Evolutionary conservation across 2,329 filamentous ascomycete species (phyloP).

Genomic region (Tolypocladium cylindrosporum): DNA sequence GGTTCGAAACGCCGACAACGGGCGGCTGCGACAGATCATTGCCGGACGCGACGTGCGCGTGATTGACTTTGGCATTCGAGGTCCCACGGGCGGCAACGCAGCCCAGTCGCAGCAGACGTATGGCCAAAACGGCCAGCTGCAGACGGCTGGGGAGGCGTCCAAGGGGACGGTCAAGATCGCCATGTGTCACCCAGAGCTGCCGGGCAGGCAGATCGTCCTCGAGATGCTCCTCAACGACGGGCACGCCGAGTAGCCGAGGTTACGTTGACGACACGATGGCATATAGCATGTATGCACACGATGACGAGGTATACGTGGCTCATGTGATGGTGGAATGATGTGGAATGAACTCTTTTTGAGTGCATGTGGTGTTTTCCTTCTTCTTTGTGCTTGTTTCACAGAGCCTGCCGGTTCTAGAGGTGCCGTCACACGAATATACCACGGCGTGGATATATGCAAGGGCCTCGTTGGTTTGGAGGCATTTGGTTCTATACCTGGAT

Average conservation of each 20-base stretch:
- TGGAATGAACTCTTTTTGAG: not conserved
- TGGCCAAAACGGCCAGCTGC: constrained; percentile 23
- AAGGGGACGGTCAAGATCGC: constrained; percentile 83
- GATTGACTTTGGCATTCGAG: constrained; percentile 71
- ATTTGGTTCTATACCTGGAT: not conserved
- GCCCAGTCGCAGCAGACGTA: constrained; percentile 20
- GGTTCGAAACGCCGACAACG: constrained; percentile 93
- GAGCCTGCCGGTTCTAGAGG: not conserved
- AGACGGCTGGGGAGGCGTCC: constrained; percentile 33
- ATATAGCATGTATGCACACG: constrained; percentile 1
- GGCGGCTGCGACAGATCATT: constrained; percentile 86
- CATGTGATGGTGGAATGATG: not conserved
- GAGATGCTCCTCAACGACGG: constrained; percentile 91
- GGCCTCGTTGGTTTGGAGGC: not conserved
- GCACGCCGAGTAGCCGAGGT: constrained; percentile 36
- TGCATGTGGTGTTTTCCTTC: not conserved
- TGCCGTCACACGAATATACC: not conserved
- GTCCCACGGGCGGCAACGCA: constrained; percentile 43
- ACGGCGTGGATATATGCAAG: not conserved
- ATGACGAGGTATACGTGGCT: not conserved
- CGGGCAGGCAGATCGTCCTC: constrained; percentile 77
- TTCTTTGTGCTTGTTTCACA: not conserved
- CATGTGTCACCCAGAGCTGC: constrained; percentile 86
- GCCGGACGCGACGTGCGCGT: constrained; percentile 82
- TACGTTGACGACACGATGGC: not conserved